Percentiles rank a stretch among this genome's conserved stretches.
phyloP scores from a whole-genome alignment of 768 basidiomycete species.

The Tricholoma sp. region DNA sequence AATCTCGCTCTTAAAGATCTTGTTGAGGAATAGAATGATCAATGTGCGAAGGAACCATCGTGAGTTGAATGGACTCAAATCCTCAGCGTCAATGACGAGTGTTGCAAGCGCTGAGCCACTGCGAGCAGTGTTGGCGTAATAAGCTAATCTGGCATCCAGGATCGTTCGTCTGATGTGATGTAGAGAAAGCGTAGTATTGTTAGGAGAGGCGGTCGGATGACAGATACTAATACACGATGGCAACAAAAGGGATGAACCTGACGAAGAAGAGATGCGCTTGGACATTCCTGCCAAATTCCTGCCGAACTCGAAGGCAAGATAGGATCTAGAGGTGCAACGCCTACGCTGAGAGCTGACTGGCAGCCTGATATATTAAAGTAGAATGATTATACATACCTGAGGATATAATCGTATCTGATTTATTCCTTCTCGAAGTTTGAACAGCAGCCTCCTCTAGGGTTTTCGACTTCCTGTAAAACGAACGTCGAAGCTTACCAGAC shows the following conservation, averaged over 20 bases:
- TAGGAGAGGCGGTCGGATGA: neutral
- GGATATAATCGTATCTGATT: constrained; percentile 14
- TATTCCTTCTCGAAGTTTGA: constrained; percentile 28
- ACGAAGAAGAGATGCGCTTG: constrained; percentile 1
- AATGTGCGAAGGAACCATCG: no score
- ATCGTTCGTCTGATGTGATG: no score
- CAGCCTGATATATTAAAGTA: no score
- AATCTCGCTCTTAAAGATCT: no score
- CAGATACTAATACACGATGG: neutral
- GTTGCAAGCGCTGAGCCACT: no score
- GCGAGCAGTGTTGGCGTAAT: no score
- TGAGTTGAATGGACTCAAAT: no score
- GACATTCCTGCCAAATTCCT: constrained; percentile 19
- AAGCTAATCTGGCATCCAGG: no score
- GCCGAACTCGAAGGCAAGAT: constrained; percentile 36
- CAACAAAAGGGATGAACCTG: neutral
- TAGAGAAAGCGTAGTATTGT: neutral
- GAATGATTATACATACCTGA: neutral
- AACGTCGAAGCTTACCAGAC: constrained; percentile 23
- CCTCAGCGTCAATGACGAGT: no score
- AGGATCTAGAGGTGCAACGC: constrained; percentile 13
- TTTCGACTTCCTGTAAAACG: constrained; percentile 23
- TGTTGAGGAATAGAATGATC: no score
- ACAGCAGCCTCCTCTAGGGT: constrained; percentile 21
- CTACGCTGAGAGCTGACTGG: neutral